A percentile compares a stretch with the other conserved stretches of the same genome.
phyloP scores from a whole-genome alignment of 2,329 filamentous ascomycete species.

The Penicillium sp. region DNA sequence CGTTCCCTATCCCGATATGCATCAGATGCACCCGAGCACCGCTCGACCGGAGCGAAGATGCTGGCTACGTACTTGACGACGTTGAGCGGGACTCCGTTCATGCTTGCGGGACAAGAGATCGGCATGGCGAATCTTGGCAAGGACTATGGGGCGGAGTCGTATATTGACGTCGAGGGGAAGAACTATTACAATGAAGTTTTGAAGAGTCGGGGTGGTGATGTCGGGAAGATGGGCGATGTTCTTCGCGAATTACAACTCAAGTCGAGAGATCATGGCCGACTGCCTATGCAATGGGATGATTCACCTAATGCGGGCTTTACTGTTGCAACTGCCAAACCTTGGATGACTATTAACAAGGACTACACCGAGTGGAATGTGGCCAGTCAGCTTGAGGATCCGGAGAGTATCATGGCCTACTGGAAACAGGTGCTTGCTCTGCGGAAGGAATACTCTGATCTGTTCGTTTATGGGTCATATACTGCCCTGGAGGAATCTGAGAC shows the following conservation, averaged over 20 bases:
- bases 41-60: conserved; percentile 57
- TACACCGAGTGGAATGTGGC: conserved; percentile 63
- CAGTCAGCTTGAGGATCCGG: conserved; percentile 26
- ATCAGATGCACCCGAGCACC: conserved; percentile 49
- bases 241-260: conserved; percentile 16
- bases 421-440: conserved; percentile 57
- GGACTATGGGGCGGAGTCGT: conserved; percentile 10
- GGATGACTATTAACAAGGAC: conserved; percentile 69
- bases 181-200: conserved; percentile 17
- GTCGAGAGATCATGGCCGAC: conserved; percentile 65
- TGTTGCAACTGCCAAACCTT: conserved; percentile 50
- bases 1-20: conserved; percentile 53
- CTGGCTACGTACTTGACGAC: conserved; percentile 58
- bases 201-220: conserved; percentile 8
- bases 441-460: conserved; percentile 56
- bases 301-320: conserved; percentile 64
- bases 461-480: conserved; percentile 9
- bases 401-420: conserved; percentile 63
- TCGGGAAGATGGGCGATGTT: conserved; percentile 10
- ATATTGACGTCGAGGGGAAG: conserved; percentile 18
- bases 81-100: conserved; percentile 36
- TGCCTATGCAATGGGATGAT: conserved; percentile 69
- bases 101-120: conserved; percentile 20
- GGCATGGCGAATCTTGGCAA: conserved; percentile 18
- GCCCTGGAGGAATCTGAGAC: conserved; percentile 7